These are phyloP conservation scores for Rosa rugosa DNA, from an alignment of 306 rosid species.

Conservation along the genomic window DNA sequence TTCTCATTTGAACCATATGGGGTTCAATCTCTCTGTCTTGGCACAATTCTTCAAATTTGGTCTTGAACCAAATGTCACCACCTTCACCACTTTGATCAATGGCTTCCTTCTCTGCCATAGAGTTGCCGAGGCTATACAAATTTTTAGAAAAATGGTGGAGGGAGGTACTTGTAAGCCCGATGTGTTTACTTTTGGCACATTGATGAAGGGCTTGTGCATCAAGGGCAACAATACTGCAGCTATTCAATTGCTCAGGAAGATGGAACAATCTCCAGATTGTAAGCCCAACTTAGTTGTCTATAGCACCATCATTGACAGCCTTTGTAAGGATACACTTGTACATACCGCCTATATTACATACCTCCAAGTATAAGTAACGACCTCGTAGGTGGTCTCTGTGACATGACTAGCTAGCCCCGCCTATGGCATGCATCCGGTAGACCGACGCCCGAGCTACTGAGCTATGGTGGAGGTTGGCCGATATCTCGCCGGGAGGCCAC, in stretches of 20 bases:
- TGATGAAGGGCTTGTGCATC: conserved; percentile 37
- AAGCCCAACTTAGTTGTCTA: conserved; percentile 20
- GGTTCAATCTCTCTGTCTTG: too few relatives aligned
- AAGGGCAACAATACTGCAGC: conserved; percentile 22
- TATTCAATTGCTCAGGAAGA: conserved; percentile 14
- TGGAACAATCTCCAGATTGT: conserved; percentile 15
- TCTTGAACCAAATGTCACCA: conserved; percentile 10
- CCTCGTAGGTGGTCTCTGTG: too few relatives aligned
- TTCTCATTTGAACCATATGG: too few relatives aligned
- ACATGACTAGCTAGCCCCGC: too few relatives aligned
- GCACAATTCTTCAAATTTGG: conserved; percentile 30
- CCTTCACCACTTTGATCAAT: conserved; percentile 21
- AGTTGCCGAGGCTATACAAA: not conserved
- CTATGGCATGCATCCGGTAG: too few relatives aligned
- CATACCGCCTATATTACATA: too few relatives aligned
- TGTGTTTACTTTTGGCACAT: conserved; percentile 22
- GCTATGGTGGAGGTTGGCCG: too few relatives aligned
- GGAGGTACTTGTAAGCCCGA: conserved; percentile 3
- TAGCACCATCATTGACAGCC: conserved; percentile 30
- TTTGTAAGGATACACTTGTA: conserved; percentile 32
- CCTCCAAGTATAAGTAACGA: too few relatives aligned
- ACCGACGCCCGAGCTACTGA: too few relatives aligned
- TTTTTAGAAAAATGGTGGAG: not conserved
- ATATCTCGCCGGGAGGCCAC: too few relatives aligned
- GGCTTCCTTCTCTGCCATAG: conserved; percentile 27